Percentiles rank a stretch among this genome's conserved stretches.
Conservation (phyloP, 2,329 filamentous ascomycete species). For the Gnomoniopsis sp. region DNA sequence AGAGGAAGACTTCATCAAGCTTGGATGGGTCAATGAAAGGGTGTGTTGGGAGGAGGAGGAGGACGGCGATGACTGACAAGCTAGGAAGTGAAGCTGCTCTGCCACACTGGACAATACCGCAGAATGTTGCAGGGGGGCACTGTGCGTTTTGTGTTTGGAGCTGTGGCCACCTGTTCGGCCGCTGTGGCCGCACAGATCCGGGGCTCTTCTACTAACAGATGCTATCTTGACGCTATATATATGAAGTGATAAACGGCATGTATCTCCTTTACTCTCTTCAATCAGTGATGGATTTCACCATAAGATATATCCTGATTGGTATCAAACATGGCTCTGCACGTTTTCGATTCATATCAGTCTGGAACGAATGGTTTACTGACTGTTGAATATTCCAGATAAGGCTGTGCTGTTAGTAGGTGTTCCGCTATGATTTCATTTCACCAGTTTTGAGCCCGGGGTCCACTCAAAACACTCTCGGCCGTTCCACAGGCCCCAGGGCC, state of each 20-base stretch:
- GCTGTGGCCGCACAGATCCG: not conserved
- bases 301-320: too few relatives aligned
- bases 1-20: not conserved
- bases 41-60: not conserved
- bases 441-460: not conserved
- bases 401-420: conserved; percentile 3
- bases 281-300: too few relatives aligned
- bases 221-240: not conserved
- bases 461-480: not conserved
- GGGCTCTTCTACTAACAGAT: conserved; percentile 5
- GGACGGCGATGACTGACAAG: not conserved
- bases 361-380: too few relatives aligned
- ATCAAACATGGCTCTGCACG: too few relatives aligned
- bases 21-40: not conserved
- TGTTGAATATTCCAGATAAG: not conserved
- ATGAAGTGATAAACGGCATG: not conserved
- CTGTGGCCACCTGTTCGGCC: not conserved
- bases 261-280: too few relatives aligned
- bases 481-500: not conserved
- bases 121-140: too few relatives aligned
- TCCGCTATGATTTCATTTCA: not conserved
- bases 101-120: not conserved
- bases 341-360: too few relatives aligned
- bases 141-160: not conserved
- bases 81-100: not conserved